phyloP scores from a whole-genome alignment of 768 basidiomycete species.

The Xerocomellus dryophilus region DNA sequence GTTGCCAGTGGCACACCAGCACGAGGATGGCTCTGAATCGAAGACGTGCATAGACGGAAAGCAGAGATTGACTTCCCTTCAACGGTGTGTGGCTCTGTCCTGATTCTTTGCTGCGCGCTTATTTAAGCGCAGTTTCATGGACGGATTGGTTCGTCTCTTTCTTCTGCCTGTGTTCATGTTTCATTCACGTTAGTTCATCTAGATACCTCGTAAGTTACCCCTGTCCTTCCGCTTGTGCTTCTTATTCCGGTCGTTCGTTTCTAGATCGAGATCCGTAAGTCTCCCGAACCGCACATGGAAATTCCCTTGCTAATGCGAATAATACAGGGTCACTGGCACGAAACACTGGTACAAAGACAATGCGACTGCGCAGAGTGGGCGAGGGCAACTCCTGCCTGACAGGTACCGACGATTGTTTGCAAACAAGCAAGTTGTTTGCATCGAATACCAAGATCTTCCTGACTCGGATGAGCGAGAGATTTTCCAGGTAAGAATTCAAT shows the following conservation, averaged over 20 bases:
- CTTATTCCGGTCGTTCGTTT: neutral
- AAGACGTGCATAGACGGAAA: slow-evolving; percentile 80
- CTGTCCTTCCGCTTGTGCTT: neutral
- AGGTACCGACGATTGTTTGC: slow-evolving; percentile 57
- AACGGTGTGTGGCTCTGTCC: slow-evolving; percentile 44
- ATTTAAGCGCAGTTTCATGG: slow-evolving; percentile 51
- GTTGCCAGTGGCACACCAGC: slow-evolving; percentile 43
- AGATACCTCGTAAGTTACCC: slow-evolving; percentile 55
- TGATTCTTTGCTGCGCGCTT: neutral
- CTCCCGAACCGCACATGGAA: no score
- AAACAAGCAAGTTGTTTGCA: slow-evolving; percentile 76
- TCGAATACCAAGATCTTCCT: slow-evolving; percentile 66
- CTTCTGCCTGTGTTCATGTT: neutral
- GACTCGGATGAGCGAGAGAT: slow-evolving; percentile 63
- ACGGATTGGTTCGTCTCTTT: slow-evolving; percentile 54
- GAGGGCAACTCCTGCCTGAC: slow-evolving; percentile 46
- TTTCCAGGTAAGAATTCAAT: slow-evolving; percentile 54
- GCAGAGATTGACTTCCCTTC: slow-evolving; percentile 73
- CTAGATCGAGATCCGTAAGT: slow-evolving; percentile 48
- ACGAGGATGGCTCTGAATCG: slow-evolving; percentile 61
- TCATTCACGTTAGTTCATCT: slow-evolving; percentile 6
- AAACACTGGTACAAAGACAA: slow-evolving; percentile 51
- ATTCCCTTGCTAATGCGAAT: neutral
- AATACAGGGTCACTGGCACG: slow-evolving; percentile 28
- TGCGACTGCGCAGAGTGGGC: slow-evolving; percentile 1